Evolutionary conservation across 2,329 filamentous ascomycete species (phyloP), one percentile per base, ranked within the genome.

Genomic region (Colletotrichum sp.): DNA sequence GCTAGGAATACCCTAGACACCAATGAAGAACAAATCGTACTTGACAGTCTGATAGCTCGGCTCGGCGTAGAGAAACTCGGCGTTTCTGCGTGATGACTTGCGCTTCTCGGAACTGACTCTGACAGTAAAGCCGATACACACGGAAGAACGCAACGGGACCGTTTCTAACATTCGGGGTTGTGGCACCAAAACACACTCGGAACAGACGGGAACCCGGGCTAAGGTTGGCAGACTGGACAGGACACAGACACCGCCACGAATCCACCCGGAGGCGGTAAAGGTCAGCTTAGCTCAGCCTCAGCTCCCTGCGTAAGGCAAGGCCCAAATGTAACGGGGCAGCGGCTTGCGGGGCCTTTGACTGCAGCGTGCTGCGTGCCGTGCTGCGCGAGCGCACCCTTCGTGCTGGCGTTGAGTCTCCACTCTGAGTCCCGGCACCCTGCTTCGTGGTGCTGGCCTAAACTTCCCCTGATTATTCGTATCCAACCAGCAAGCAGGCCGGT

Each of bases 381-480:
- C 44, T 52, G 44, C 44, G 44, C 44, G n/a, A 52, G 44, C 44
- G n/a, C 55, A 59, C 55, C 21, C 55, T 59, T 26, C 55, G 26
- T 30, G 55, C 26, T 26, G 24, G 24, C 24, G 16, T 59, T 28
- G 44, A 32, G 32, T 67, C 64, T 49, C 49, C 65, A 57, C 30
- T 62, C 59, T 52, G n/a, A 52, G 44, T 52, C 44, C 44, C 44
- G 44, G 44, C 44, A 52, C 63, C 72, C 63, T 72, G 68, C 67
- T 49, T 49, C 39, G 39, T n/a, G 39, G 24, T 30, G 18, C 39
- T 67, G 28, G 59, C 60, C 30, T 44, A 36, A 67, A 65, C 63
- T 68, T 67, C 71, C 65, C 70, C 70, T 76, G 71, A 74, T 57
- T 69, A 60, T n/a, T 60, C 44, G n/a, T 32, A 65, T 73, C 59